These are phyloP conservation scores for Albugo candida DNA, from an alignment of 352 stramenopile species.

Conservation along the genomic window DNA sequence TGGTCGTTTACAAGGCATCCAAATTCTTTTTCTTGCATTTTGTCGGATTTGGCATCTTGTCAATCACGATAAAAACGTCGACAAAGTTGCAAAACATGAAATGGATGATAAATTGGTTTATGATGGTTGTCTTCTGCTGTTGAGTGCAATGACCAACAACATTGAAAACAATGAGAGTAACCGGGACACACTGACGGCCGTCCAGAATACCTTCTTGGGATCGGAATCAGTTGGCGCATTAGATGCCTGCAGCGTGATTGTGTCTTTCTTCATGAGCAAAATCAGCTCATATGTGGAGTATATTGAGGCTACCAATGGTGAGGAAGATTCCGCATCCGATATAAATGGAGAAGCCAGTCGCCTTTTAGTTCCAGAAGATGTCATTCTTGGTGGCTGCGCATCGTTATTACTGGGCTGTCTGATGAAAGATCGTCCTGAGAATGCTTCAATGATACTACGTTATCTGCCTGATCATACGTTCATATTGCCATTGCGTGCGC, in stretches of 20 bases:
- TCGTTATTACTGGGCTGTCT: conserved; percentile 53
- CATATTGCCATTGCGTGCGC: conserved; percentile 23
- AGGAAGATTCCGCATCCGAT: neutral
- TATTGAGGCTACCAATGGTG: conserved; percentile 17
- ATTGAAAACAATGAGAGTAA: conserved; percentile 41
- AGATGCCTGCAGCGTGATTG: conserved; percentile 19
- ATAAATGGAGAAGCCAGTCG: conserved; percentile 7
- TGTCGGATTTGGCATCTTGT: conserved; percentile 12
- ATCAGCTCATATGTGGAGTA: conserved; percentile 29
- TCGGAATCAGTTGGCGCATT: neutral
- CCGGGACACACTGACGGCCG: conserved; percentile 13
- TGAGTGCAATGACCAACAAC: conserved; percentile 56
- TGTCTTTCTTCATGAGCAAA: conserved; percentile 30
- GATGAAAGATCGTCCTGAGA: conserved; percentile 26
- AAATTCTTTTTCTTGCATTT: conserved; percentile 24
- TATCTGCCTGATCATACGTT: conserved; percentile 24
- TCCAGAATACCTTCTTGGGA: neutral
- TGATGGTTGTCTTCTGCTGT: conserved; percentile 28
- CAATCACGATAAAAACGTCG: neutral
- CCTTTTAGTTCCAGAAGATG: conserved; percentile 31
- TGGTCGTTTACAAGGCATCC: conserved; percentile 16
- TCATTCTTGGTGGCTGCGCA: conserved; percentile 44
- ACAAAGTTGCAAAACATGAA: neutral
- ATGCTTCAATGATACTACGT: conserved; percentile 17
- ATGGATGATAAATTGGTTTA: conserved; percentile 29